Evolutionary conservation across 805 yeast genomes (phyloP).

Genomic region (Priceomyces fermenticarens): DNA sequence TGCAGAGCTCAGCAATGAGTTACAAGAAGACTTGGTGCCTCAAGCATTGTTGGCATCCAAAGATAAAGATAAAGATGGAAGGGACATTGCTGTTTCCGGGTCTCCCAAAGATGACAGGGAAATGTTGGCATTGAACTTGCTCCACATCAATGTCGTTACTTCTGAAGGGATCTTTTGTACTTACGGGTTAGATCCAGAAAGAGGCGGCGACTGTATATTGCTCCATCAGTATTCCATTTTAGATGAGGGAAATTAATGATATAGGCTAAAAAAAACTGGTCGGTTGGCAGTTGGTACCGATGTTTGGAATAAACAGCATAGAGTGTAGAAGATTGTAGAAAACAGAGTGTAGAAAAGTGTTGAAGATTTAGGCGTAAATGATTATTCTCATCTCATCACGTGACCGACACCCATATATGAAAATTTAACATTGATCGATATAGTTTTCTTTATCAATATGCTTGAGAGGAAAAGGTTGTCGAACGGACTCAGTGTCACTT

Average conservation of each 20-base stretch:
- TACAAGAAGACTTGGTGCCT: slow-evolving; percentile 29
- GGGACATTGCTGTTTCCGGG: slow-evolving; percentile 5
- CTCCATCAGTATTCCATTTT: slow-evolving; percentile 65
- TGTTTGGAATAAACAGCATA: too few relatives aligned
- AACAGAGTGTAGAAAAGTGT: too few relatives aligned
- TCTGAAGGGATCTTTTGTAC: slow-evolving; percentile 78
- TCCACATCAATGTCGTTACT: slow-evolving; percentile 69
- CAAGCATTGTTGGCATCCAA: slow-evolving; percentile 19
- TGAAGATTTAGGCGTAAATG: too few relatives aligned
- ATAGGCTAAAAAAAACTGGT: too few relatives aligned
- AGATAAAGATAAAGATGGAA: slow-evolving; percentile 4
- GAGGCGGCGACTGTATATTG: slow-evolving; percentile 91
- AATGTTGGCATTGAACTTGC: slow-evolving; percentile 24
- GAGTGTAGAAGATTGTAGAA: too few relatives aligned
- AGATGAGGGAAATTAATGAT: slow-evolving; percentile 15
- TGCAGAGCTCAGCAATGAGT: slow-evolving; percentile 42
- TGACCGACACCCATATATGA: too few relatives aligned
- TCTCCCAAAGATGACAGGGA: slow-evolving; percentile 13
- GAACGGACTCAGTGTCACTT: slow-evolving; percentile 59
- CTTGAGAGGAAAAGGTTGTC: slow-evolving; percentile 33
- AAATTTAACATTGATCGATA: too few relatives aligned
- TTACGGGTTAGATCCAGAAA: slow-evolving; percentile 76
- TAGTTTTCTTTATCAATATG: not conserved
- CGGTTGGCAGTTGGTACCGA: too few relatives aligned
- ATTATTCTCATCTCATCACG: too few relatives aligned